phyloP scores from a whole-genome alignment of 305 asterid genomes.

The Andrographis paniculata region DNA sequence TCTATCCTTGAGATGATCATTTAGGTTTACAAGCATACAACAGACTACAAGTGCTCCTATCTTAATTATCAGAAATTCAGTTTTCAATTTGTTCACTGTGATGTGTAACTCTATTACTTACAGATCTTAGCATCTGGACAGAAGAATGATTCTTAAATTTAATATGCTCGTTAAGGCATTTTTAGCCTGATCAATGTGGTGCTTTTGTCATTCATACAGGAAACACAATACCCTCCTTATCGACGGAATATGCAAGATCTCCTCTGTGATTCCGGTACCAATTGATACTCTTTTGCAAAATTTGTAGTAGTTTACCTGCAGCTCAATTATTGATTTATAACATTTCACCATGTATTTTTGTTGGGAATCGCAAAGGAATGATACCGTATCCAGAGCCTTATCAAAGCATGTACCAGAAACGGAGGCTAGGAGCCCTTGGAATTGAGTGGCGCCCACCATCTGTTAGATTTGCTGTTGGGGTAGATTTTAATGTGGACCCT shows the following conservation, averaged over 20 bases:
- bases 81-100: no score
- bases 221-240: conserved; percentile 94
- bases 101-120: conserved; percentile 6
- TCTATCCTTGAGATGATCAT: conserved; percentile 1
- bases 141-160: conserved; percentile 5
- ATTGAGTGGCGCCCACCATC: conserved; percentile 94
- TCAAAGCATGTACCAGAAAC: conserved; percentile 79
- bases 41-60: no score
- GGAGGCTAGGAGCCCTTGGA: conserved; percentile 91
- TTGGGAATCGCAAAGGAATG: conserved; percentile 47
- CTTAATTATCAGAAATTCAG: no score
- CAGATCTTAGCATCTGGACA: no score
- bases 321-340: conserved; percentile 8
- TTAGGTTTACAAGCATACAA: no score
- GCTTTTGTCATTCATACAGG: conserved; percentile 38
- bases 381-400: conserved; percentile 96
- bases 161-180: conserved; percentile 3
- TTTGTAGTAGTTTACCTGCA: conserved; percentile 7
- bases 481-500: conserved; percentile 77
- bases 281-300: conserved; percentile 13
- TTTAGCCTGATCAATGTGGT: conserved; percentile 16
- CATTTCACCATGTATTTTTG: conserved; percentile 11
- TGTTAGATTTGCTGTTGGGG: conserved; percentile 73
- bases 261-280: conserved; percentile 96
- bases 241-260: conserved; percentile 97